These are phyloP conservation scores for Thelonectria discophora DNA, from an alignment of 2,329 filamentous ascomycete species.

Conservation along the genomic window DNA sequence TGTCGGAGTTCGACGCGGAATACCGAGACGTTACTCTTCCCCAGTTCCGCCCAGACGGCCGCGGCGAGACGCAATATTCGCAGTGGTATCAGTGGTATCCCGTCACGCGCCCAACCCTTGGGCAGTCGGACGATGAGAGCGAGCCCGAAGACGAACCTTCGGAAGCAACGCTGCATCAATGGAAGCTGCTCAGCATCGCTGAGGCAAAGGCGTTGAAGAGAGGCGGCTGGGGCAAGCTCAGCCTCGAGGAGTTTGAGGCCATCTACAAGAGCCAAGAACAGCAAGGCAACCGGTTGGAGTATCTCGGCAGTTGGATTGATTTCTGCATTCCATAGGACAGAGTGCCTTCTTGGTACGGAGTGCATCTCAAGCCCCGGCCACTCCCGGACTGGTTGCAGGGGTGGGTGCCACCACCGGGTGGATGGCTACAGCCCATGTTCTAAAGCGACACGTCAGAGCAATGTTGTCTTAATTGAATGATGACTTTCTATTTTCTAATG, in stretches of 20 bases:
- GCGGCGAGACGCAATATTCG: slow-evolving; percentile 33
- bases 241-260: slow-evolving; percentile 79
- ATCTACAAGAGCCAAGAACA: slow-evolving; percentile 76
- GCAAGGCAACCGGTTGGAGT: slow-evolving; percentile 72
- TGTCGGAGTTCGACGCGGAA: slow-evolving; percentile 32
- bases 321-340: slow-evolving; percentile 71
- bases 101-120: slow-evolving; percentile 24
- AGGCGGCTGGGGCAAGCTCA: slow-evolving; percentile 83
- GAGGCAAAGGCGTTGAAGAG: slow-evolving; percentile 74
- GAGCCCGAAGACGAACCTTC: slow-evolving; percentile 37
- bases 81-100: slow-evolving; percentile 35
- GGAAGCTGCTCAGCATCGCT: slow-evolving; percentile 67
- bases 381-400: no score
- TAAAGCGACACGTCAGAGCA: not conserved
- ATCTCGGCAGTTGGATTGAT: slow-evolving; percentile 92
- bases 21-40: slow-evolving; percentile 71
- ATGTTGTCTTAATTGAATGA: not conserved
- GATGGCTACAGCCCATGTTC: not conserved
- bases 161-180: slow-evolving; percentile 52
- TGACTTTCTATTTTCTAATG: not conserved
- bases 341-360: not conserved
- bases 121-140: slow-evolving; percentile 18
- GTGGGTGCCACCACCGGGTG: no score
- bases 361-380: no score
- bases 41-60: slow-evolving; percentile 71